These are phyloP conservation scores for Mycena maculata DNA, from an alignment of 768 basidiomycete genomes.

Conservation along the genomic window DNA sequence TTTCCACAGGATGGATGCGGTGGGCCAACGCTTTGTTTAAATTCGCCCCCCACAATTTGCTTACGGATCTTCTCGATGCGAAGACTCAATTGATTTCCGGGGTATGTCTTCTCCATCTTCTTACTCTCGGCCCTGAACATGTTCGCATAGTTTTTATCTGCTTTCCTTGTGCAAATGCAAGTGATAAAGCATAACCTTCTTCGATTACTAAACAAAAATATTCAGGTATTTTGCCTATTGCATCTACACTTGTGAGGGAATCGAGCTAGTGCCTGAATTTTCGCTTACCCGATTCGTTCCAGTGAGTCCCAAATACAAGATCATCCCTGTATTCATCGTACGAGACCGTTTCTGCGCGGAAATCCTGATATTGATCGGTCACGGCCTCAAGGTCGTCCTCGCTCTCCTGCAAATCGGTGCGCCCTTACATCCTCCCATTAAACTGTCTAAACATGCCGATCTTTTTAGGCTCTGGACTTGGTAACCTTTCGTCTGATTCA, in stretches of 20 bases:
- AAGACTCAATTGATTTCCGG: slow-evolving; percentile 3
- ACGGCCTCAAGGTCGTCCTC: neutral
- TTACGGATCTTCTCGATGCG: too few relatives aligned
- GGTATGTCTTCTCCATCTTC: neutral
- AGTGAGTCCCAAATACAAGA: slow-evolving; percentile 35
- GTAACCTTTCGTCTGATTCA: neutral
- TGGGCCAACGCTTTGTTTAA: neutral
- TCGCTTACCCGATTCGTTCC: neutral
- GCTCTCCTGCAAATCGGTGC: slow-evolving; percentile 7
- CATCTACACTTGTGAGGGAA: slow-evolving; percentile 28
- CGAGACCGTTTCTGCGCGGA: neutral
- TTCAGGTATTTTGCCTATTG: slow-evolving; percentile 37
- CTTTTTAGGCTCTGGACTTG: neutral
- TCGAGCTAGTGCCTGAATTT: neutral
- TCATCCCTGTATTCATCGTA: slow-evolving; percentile 36
- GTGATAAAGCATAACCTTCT: slow-evolving; percentile 7
- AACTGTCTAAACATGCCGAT: neutral
- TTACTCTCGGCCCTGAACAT: neutral
- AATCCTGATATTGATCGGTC: neutral
- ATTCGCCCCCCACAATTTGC: neutral
- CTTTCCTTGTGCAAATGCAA: slow-evolving; percentile 38
- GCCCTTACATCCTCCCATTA: too few relatives aligned
- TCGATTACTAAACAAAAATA: neutral
- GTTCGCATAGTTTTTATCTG: slow-evolving; percentile 34
- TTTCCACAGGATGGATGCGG: neutral